Conservation (phyloP, 2,329 filamentous ascomycete genomes). For the Thelonectria rubi region DNA sequence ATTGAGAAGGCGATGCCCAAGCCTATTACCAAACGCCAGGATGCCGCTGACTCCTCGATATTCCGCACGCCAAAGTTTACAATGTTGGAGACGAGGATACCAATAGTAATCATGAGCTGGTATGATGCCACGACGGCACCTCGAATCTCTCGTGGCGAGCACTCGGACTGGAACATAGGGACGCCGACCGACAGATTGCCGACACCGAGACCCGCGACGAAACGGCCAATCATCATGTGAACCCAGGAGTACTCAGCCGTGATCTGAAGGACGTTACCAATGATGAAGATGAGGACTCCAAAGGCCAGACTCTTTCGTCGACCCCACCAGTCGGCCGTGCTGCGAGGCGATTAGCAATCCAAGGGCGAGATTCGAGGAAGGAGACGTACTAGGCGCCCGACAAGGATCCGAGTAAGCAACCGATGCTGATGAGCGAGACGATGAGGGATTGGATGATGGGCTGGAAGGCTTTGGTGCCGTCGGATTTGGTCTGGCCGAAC, state of each 20-base stretch:
- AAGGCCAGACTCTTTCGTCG: slow-evolving; percentile 64
- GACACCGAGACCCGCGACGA: slow-evolving; percentile 73
- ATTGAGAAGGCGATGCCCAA: slow-evolving; percentile 63
- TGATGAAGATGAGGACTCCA: slow-evolving; percentile 64
- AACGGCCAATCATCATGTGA: slow-evolving; percentile 72
- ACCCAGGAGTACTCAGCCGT: slow-evolving; percentile 67
- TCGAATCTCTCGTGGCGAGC: slow-evolving; percentile 68
- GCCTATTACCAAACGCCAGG: slow-evolving; percentile 71
- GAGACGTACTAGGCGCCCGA: slow-evolving; percentile 56
- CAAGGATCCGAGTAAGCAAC: slow-evolving; percentile 63
- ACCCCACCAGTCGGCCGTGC: slow-evolving; percentile 65
- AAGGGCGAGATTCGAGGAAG: too few species aligned
- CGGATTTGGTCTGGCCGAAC: slow-evolving; percentile 58
- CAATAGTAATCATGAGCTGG: slow-evolving; percentile 77
- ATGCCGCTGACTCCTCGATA: slow-evolving; percentile 53
- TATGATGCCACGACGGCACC: slow-evolving; percentile 74
- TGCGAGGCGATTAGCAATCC: slow-evolving; percentile 30
- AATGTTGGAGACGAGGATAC: slow-evolving; percentile 67
- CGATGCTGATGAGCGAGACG: slow-evolving; percentile 65
- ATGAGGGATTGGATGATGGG: slow-evolving; percentile 60
- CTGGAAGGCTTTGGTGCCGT: slow-evolving; percentile 51
- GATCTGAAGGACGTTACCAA: slow-evolving; percentile 74
- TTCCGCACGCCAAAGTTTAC: slow-evolving; percentile 62
- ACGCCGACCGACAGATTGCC: slow-evolving; percentile 72
- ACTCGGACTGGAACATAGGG: slow-evolving; percentile 74